Conservation (phyloP, 768 basidiomycete species). For the Holtermanniella nyarrowii region DNA sequence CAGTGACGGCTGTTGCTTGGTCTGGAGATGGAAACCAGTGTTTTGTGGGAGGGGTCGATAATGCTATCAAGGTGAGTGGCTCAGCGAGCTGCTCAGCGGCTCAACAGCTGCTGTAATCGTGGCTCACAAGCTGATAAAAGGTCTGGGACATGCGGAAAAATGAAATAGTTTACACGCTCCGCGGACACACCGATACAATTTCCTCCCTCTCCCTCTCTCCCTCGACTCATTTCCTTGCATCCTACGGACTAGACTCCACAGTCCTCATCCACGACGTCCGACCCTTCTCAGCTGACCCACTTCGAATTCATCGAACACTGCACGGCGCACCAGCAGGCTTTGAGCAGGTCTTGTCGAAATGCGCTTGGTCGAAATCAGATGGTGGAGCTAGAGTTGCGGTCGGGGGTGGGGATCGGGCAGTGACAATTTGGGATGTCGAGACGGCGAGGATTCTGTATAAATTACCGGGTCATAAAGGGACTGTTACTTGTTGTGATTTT, state of each 20-base stretch:
- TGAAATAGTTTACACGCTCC: conserved; percentile 65
- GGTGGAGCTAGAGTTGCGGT: conserved; percentile 41
- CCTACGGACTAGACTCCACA: conserved; percentile 81
- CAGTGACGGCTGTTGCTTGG: conserved; percentile 87
- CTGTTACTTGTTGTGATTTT: conserved; percentile 90
- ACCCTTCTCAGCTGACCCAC: conserved; percentile 79
- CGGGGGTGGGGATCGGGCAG: conserved; percentile 43
- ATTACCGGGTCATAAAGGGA: conserved; percentile 91
- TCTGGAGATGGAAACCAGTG: conserved; percentile 78
- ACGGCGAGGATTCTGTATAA: conserved; percentile 38
- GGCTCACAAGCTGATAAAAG: conserved; percentile 42
- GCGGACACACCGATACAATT: conserved; percentile 74
- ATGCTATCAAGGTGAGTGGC: conserved; percentile 88
- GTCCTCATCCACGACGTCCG: conserved; percentile 84
- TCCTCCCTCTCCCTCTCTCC: conserved; percentile 89
- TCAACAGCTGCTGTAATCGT: not conserved
- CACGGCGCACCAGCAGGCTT: conserved; percentile 87
- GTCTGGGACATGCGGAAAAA: conserved; percentile 83
- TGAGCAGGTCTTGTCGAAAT: conserved; percentile 72
- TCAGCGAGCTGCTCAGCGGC: not conserved
- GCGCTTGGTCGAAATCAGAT: conserved; percentile 65
- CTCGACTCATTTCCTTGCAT: conserved; percentile 72
- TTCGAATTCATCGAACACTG: conserved; percentile 59
- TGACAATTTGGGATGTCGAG: conserved; percentile 44
- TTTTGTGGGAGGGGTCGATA: conserved; percentile 88